Percentiles rank a stretch among this genome's conserved stretches.
phyloP scores from a whole-genome alignment of 192 early-diverging fungal genomes.

The Mortierella alpina region DNA sequence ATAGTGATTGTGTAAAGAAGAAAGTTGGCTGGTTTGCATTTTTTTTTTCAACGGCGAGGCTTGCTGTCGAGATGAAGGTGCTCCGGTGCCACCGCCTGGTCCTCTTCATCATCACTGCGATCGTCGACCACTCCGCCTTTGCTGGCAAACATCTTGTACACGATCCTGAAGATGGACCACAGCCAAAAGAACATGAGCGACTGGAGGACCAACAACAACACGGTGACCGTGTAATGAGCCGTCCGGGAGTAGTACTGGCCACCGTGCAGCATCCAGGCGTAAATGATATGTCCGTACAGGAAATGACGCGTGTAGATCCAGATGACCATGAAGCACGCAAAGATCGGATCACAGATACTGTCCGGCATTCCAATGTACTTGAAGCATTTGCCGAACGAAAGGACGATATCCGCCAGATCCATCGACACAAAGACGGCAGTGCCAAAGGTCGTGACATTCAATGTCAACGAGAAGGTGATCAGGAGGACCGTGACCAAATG shows the following conservation, averaged over 20 bases:
- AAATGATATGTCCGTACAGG: slow-evolving; percentile 73
- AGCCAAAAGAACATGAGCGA: slow-evolving; percentile 84
- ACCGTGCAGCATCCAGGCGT: slow-evolving; percentile 66
- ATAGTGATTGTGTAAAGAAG: neutral
- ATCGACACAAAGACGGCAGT: slow-evolving; percentile 81
- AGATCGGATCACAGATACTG: slow-evolving; percentile 72
- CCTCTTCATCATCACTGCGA: slow-evolving; percentile 46
- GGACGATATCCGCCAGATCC: slow-evolving; percentile 84
- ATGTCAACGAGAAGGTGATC: slow-evolving; percentile 72
- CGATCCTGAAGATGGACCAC: slow-evolving; percentile 66
- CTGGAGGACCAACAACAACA: slow-evolving; percentile 71
- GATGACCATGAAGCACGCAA: slow-evolving; percentile 78
- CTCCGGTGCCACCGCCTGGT: slow-evolving; percentile 4
- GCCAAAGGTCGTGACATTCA: slow-evolving; percentile 80
- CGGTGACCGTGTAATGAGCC: slow-evolving; percentile 63
- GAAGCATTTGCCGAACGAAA: slow-evolving; percentile 81
- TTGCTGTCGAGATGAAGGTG: slow-evolving; percentile 22
- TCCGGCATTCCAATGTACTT: slow-evolving; percentile 76
- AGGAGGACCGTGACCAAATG: slow-evolving; percentile 80
- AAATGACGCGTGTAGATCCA: slow-evolving; percentile 84
- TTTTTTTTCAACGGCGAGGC: slow-evolving; percentile 4
- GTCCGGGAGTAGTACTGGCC: slow-evolving; percentile 66
- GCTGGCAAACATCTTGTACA: slow-evolving; percentile 54
- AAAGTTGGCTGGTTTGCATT: too few relatives aligned
- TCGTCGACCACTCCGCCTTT: slow-evolving; percentile 51